A percentile compares a stretch with the other conserved stretches of the same genome.
phyloP scores from a whole-genome alignment of 108 stramenopile genomes.

The Skeletonema tropicum region DNA sequence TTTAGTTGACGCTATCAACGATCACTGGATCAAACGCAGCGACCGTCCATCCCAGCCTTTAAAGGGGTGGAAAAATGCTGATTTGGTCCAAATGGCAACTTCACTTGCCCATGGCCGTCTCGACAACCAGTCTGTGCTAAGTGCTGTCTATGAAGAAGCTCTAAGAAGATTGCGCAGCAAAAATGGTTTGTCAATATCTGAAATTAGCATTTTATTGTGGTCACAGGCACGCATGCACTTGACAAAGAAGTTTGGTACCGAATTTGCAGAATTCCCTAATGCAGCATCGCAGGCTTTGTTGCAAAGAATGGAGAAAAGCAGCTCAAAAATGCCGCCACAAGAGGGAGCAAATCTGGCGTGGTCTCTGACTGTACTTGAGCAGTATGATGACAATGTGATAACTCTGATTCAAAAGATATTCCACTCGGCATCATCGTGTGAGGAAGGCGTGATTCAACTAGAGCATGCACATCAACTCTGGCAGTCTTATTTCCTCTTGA shows the following conservation, averaged over 20 bases:
- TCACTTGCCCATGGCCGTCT: slow-evolving; percentile 78
- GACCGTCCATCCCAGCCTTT: slow-evolving; percentile 48
- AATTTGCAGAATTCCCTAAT: slow-evolving; percentile 61
- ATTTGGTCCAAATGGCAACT: slow-evolving; percentile 71
- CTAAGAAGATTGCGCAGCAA: slow-evolving; percentile 30
- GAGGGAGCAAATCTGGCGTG: slow-evolving; percentile 87
- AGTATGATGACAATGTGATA: slow-evolving; percentile 51
- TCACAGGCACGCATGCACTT: slow-evolving; percentile 76
- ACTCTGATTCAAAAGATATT: slow-evolving; percentile 65
- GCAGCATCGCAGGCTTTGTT: slow-evolving; percentile 51
- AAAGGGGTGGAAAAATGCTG: slow-evolving; percentile 65
- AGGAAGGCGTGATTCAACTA: slow-evolving; percentile 63
- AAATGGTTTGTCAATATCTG: slow-evolving; percentile 59
- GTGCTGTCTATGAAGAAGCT: slow-evolving; percentile 67
- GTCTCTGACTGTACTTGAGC: slow-evolving; percentile 76
- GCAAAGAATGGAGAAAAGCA: slow-evolving; percentile 23
- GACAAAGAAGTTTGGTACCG: slow-evolving; percentile 46
- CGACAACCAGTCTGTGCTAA: slow-evolving; percentile 61
- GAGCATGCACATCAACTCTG: slow-evolving; percentile 91
- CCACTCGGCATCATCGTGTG: slow-evolving; percentile 46
- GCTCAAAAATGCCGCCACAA: slow-evolving; percentile 45
- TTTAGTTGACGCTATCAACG: slow-evolving; percentile 63
- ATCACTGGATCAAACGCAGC: slow-evolving; percentile 40
- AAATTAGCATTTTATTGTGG: slow-evolving; percentile 79
- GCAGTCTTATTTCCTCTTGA: slow-evolving; percentile 78